phyloP scores from a whole-genome alignment of 345 rosid genomes.

The Noccaea bulbosa region DNA sequence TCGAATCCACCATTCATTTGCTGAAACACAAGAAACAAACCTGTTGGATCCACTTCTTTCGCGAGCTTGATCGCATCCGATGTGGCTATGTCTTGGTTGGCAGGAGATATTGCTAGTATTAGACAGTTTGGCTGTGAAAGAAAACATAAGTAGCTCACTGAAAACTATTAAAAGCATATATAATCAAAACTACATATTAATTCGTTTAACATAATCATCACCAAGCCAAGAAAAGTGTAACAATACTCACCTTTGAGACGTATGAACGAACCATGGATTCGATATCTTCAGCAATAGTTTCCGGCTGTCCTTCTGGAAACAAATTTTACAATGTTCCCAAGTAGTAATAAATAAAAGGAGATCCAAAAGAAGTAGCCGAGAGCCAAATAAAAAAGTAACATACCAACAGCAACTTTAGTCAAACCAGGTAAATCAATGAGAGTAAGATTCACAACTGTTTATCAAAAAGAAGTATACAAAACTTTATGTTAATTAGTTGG shows the following conservation, averaged over 20 bases:
- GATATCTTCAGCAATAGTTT: constrained; percentile 76
- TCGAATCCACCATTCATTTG: background rate
- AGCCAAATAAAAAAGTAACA: constrained; percentile 30
- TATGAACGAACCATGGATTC: constrained; percentile 84
- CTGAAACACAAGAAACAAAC: constrained; percentile 45
- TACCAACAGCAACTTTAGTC: constrained; percentile 95
- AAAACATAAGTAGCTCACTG: background rate
- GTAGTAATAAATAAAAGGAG: background rate
- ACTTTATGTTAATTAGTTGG: too few relatives aligned
- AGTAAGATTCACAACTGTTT: constrained; percentile 93
- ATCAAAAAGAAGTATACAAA: constrained; percentile 4
- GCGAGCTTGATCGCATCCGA: constrained; percentile 93
- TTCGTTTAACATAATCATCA: too few relatives aligned
- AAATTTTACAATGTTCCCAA: constrained; percentile 15
- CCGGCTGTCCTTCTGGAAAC: constrained; percentile 89
- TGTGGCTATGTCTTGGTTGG: constrained; percentile 96
- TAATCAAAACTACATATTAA: constrained; percentile 9
- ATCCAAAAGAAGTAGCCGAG: background rate
- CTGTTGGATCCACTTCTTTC: constrained; percentile 85
- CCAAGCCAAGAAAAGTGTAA: constrained; percentile 13
- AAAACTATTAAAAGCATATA: background rate
- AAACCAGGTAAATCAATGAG: constrained; percentile 93
- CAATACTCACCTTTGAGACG: constrained; percentile 69
- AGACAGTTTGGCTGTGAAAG: constrained; percentile 74
- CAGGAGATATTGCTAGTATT: constrained; percentile 96